Base-by-base conservation (phyloP, 164 flowering plant species). In the Sextonia rubra region DNA sequence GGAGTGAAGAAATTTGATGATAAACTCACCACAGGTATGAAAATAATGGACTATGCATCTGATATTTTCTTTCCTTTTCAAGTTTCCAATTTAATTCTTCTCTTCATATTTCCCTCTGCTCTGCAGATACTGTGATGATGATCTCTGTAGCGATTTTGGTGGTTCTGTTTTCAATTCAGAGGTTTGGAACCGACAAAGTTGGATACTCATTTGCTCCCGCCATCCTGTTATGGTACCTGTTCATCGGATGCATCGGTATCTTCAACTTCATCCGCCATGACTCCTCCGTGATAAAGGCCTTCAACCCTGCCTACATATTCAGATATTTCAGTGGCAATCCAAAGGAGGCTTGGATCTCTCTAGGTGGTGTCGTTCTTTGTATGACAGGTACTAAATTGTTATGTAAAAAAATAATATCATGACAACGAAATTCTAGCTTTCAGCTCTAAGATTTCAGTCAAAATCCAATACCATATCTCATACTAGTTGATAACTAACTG, bases 141-240 rank as follows among this genome's bases (percentile, higher is more conserved):
- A 78, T 78, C 14, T 78, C 81, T 24, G 69, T 81, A 8, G 83
- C 73, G 18, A 78, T 81, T 52, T 37, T 80, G n/a, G 67, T 80
- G 20, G 30, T 69, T 11, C 61, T 80, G 23, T 80, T 80, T 68
- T 68, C 72, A 23, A 44, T 81, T 25, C 83, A 81, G n/a, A 76
- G 77, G 64, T 81, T 81, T 22, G 83, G 83, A 44, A 78, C 83
- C 0, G 77, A 78, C 72, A 81, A 81, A 69, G 81, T 81, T 11
- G 83, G 83, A 0, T 75, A 78, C 77, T 56, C 71, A 9, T 81
- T 81, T 49, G 81, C 81, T 20, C 83, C 83, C 3, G 76, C 76
- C 7, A 66, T 80, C 52, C 27, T 68, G 2, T 3, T 72, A 7
- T 80, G 81, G 83, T 78, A 75, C 74, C 15, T 68, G 26, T 72